These are phyloP conservation scores for Diplodia mutila DNA, from an alignment of 2,329 filamentous ascomycete species.

Conservation along the genomic window DNA sequence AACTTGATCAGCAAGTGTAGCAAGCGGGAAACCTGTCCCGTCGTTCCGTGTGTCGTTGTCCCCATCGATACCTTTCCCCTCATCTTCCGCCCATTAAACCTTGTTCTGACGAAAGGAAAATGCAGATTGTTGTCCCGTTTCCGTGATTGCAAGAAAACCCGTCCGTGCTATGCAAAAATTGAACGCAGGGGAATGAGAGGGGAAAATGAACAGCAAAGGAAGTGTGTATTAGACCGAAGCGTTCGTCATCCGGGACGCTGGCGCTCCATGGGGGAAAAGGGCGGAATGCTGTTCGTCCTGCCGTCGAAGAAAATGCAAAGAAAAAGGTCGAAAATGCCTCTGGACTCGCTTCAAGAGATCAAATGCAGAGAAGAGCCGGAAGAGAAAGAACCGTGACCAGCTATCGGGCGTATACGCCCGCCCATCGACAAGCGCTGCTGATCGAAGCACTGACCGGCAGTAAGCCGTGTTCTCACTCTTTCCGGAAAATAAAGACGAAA, in stretches of 20 bases:
- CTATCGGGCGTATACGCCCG: background rate
- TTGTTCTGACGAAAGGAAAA: background rate
- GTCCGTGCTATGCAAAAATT: constrained; percentile 8
- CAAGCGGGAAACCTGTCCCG: background rate
- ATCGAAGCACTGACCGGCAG: background rate
- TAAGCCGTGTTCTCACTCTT: background rate
- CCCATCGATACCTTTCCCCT: background rate
- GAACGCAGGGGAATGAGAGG: background rate
- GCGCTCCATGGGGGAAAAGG: background rate
- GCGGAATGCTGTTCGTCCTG: background rate
- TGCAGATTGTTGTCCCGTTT: background rate
- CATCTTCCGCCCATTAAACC: background rate
- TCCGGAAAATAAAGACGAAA: background rate
- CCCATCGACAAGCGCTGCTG: background rate
- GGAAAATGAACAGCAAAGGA: background rate
- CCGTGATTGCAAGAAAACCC: background rate
- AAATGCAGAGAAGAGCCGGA: background rate
- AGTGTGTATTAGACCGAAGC: background rate
- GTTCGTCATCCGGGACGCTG: background rate
- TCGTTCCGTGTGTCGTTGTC: background rate
- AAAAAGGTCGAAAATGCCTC: background rate
- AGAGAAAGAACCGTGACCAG: background rate
- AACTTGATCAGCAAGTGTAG: background rate
- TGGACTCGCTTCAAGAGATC: background rate
- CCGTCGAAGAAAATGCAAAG: background rate